A percentile compares a stretch with the other conserved stretches of the same genome.
phyloP scores from a whole-genome alignment of 495 filamentous ascomycete species.

The Xylaria bambusicola region DNA sequence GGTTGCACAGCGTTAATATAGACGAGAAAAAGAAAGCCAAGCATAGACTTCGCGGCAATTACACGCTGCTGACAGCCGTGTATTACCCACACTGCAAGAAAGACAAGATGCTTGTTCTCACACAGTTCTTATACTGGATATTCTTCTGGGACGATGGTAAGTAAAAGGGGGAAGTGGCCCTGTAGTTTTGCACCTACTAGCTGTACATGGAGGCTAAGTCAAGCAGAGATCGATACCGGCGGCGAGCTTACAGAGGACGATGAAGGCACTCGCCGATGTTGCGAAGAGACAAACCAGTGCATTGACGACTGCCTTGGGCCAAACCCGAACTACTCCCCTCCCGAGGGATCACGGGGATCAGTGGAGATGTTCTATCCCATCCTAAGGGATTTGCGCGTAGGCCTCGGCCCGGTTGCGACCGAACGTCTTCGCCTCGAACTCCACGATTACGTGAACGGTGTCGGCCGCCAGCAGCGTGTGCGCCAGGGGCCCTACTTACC shows the following conservation, averaged over 20 bases:
- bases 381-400: conserved; percentile 24
- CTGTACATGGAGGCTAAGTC: not conserved
- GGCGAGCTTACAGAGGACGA: conserved; percentile 30
- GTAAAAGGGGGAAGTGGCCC: no score
- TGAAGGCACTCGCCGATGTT: conserved; percentile 24
- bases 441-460: conserved; percentile 31
- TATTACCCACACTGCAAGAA: conserved; percentile 34
- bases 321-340: conserved; percentile 28
- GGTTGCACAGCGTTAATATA: conserved; percentile 24
- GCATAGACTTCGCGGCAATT: conserved; percentile 30
- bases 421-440: conserved; percentile 28
- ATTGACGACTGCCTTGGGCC: conserved; percentile 29
- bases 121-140: conserved; percentile 33
- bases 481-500: conserved; percentile 27
- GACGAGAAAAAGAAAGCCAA: conserved; percentile 31
- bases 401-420: conserved; percentile 18
- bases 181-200: not conserved
- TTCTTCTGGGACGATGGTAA: conserved; percentile 35
- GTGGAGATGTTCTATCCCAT: conserved; percentile 31
- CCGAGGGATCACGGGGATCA: conserved; percentile 23
- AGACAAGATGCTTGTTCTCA: conserved; percentile 26
- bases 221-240: conserved; percentile 31
- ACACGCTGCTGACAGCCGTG: conserved; percentile 25
- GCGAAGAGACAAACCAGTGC: conserved; percentile 29
- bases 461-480: conserved; percentile 27